These are phyloP conservation scores for Hepatocystis sp. DNA, from an alignment of 169 alveolate species.

Conservation along the genomic window DNA sequence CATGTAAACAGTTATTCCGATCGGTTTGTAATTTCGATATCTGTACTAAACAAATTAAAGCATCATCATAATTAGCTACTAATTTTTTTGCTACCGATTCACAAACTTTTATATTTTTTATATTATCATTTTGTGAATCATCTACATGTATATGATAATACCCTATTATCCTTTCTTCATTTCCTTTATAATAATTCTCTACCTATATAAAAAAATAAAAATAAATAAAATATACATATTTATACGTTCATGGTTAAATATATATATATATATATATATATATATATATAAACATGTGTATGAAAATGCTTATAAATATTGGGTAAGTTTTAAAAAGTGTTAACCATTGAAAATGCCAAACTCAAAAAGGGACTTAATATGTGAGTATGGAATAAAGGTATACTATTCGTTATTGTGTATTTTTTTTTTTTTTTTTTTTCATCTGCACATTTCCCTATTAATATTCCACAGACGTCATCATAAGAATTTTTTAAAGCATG, in stretches of 20 bases:
- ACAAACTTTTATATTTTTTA: slow-evolving; percentile 57
- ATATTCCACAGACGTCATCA: slow-evolving; percentile 69
- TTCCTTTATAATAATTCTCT: slow-evolving; percentile 43
- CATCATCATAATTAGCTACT: slow-evolving; percentile 43
- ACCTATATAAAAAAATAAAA: slow-evolving; percentile 9
- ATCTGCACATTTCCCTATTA: slow-evolving; percentile 52
- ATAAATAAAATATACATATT: not conserved
- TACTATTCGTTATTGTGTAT: slow-evolving; percentile 31
- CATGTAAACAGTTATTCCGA: slow-evolving; percentile 38
- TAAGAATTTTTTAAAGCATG: slow-evolving; percentile 67
- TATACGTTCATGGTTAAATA: too few species aligned
- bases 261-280: too few species aligned
- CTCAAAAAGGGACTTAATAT: slow-evolving; percentile 34
- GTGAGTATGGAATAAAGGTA: slow-evolving; percentile 71
- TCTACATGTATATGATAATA: slow-evolving; percentile 49
- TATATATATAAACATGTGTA: too few species aligned
- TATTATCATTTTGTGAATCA: slow-evolving; percentile 41
- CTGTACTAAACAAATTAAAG: slow-evolving; percentile 49
- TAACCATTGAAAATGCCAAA: slow-evolving; percentile 69
- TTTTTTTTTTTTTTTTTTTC: slow-evolving; percentile 16
- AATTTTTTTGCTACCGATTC: slow-evolving; percentile 40
- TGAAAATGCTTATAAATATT: too few species aligned
- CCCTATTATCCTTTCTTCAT: slow-evolving; percentile 50
- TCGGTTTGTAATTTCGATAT: slow-evolving; percentile 23
- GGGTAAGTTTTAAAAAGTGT: too few species aligned